Conservation (phyloP, 495 filamentous ascomycete species). For the Emericellopsis terricola region DNA sequence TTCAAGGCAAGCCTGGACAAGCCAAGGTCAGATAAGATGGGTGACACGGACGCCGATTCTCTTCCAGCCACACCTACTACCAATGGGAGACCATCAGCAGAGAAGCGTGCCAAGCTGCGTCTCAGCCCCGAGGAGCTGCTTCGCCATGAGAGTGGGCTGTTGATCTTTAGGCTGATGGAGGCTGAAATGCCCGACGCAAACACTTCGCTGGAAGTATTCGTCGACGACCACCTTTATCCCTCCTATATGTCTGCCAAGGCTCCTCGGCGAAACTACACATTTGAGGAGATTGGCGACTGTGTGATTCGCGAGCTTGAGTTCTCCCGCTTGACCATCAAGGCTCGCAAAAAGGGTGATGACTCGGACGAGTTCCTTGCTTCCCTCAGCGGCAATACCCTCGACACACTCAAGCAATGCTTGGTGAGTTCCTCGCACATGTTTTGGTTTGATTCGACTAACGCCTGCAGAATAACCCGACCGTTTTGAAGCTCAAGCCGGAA, state of each 20-base stretch:
- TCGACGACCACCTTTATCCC: slow-evolving; percentile 90
- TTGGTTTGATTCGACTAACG: not conserved
- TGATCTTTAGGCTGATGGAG: slow-evolving; percentile 90
- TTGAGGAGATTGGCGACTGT: slow-evolving; percentile 85
- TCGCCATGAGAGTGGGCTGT: slow-evolving; percentile 74
- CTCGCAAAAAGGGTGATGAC: slow-evolving; percentile 54
- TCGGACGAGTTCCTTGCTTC: slow-evolving; percentile 63
- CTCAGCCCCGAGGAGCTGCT: slow-evolving; percentile 63
- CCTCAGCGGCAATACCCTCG: slow-evolving; percentile 65
- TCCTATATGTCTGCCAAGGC: slow-evolving; percentile 67
- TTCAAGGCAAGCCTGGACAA: slow-evolving; percentile 10
- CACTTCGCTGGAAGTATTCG: slow-evolving; percentile 69
- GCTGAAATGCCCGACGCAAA: slow-evolving; percentile 59
- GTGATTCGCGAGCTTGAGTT: slow-evolving; percentile 94
- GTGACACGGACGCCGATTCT: slow-evolving; percentile 7
- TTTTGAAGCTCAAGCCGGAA: slow-evolving; percentile 55
- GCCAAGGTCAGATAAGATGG: slow-evolving; percentile 3
- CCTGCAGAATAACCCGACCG: slow-evolving; percentile 66
- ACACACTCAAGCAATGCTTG: slow-evolving; percentile 71
- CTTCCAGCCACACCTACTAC: slow-evolving; percentile 11
- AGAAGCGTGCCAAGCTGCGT: slow-evolving; percentile 51
- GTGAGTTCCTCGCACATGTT: slow-evolving; percentile 26
- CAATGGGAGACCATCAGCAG: slow-evolving; percentile 14
- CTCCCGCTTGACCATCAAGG: slow-evolving; percentile 74
- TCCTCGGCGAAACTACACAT: slow-evolving; percentile 41